phyloP scores from a whole-genome alignment of 305 asterid genomes.

The Fraxinus velutina region DNA sequence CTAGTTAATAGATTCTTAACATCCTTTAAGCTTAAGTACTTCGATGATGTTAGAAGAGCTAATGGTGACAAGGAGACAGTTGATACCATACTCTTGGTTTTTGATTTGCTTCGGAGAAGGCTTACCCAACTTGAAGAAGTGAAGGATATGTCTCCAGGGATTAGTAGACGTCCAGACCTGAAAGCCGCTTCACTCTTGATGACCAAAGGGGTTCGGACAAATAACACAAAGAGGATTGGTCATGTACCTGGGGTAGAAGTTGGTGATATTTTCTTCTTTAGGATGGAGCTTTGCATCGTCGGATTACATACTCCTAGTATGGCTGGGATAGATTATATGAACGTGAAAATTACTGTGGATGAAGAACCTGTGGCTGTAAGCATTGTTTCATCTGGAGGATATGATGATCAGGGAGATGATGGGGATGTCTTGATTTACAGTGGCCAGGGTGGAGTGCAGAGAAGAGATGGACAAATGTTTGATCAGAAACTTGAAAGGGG shows the following conservation, averaged over 20 bases:
- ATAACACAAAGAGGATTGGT: conserved; percentile 57
- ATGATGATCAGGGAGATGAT: conserved; percentile 71
- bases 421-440: conserved; percentile 51
- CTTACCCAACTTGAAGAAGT: conserved; percentile 63
- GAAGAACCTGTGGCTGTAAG: conserved; percentile 88
- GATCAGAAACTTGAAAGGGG: conserved; percentile 64
- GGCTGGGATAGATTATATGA: conserved; percentile 89
- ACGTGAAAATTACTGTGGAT: conserved; percentile 46
- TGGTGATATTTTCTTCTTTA: conserved; percentile 80
- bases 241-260: conserved; percentile 73
- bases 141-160: conserved; percentile 40
- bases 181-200: conserved; percentile 63
- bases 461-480: conserved; percentile 47
- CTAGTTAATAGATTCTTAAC: conserved; percentile 38
- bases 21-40: conserved; percentile 44
- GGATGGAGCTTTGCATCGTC: conserved; percentile 81
- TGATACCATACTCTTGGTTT: conserved; percentile 36
- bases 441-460: conserved; percentile 60
- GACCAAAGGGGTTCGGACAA: conserved; percentile 67
- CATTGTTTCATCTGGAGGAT: conserved; percentile 90
- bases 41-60: conserved; percentile 46
- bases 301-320: conserved; percentile 86
- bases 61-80: conserved; percentile 48
- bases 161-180: conserved; percentile 66
- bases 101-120: conserved; percentile 54